Evolutionary conservation across 2,329 filamentous ascomycete genomes (phyloP), one percentile per base, ranked within the genome.

Genomic region (Aspergillus fischeri): DNA sequence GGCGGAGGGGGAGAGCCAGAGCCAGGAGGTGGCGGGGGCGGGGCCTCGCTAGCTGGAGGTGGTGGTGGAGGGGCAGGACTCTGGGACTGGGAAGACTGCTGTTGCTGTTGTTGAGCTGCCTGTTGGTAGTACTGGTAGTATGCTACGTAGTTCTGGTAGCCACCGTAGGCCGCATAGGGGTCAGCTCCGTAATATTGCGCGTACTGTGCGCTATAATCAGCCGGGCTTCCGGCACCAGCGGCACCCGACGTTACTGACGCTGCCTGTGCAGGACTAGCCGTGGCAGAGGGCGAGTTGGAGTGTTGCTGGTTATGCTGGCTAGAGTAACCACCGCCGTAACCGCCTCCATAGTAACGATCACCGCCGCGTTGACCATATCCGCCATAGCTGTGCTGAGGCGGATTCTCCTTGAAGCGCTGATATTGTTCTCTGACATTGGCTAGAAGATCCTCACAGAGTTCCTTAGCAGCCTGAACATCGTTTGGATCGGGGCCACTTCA

Each of bases 151-250:
- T 88, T 89, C 65, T 87, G 84, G 74, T 94, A 97, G 54, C 93
- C 93, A 60, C 93, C 93, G 66, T 94, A 97, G 8, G 90, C 86
- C 45, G 91, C 91, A 72, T 97, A 97, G 0, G 92, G 93, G 68
- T 97, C 91, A 61, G 83, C 79, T 54, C 76, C 77, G 61, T 92
- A 93, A 73, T 95, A 94, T 71, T 92, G 88, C 2, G 90, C 88
- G 72, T 95, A 95, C 69, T 93, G 89, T 20, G 88, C 86, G 53
- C 85, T 85, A 72, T 94, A 94, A 66, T 95, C 89, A 27, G 81
- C 74, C 10, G 82, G 75, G 52, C 59, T 64, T 47, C 62, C 61
- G 25, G 70, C 63, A 42, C 59, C 63, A 17, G 65, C 62, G 49
- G 64, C 59, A 11, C 60, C 62, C n/a, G 70, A 49, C 7, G 64